These are phyloP conservation scores for Colletotrichum spaethianum DNA, from an alignment of 2,329 filamentous ascomycete species.

Conservation along the genomic window DNA sequence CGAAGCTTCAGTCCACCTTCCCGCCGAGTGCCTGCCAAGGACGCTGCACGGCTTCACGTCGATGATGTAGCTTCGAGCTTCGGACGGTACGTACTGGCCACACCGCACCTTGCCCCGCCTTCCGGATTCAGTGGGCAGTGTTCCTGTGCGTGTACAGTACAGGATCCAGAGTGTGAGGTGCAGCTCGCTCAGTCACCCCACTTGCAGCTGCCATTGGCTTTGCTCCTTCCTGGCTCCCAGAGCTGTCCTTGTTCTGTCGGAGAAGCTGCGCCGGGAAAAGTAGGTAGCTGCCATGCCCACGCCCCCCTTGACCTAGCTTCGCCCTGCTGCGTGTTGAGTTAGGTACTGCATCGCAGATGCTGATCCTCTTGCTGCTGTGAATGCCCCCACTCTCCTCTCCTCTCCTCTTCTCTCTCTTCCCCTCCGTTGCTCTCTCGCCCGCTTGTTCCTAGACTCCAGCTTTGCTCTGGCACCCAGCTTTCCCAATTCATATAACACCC, in stretches of 20 bases:
- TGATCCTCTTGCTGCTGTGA: neutral
- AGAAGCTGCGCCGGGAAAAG: neutral
- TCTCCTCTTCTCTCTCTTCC: neutral
- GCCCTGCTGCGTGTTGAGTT: neutral
- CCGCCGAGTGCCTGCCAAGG: conserved; percentile 9
- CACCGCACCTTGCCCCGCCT: conserved; percentile 6
- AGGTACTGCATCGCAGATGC: too few relatives aligned
- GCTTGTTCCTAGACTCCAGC: neutral
- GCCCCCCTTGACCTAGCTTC: neutral
- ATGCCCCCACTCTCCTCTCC: neutral
- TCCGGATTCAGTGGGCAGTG: neutral
- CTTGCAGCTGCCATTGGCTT: conserved; percentile 9
- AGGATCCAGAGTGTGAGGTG: neutral
- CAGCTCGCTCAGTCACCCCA: conserved; percentile 3
- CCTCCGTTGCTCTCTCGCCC: neutral
- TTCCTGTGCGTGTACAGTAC: too few relatives aligned
- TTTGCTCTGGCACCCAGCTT: neutral
- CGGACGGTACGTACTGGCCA: neutral
- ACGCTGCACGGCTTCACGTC: conserved; percentile 2
- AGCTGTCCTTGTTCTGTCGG: neutral
- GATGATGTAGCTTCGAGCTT: neutral
- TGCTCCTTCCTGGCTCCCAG: neutral
- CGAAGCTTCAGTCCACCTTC: neutral
- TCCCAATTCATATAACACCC: conserved; percentile 14
- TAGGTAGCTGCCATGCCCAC: conserved; percentile 5